Evolutionary conservation across 2,329 filamentous ascomycete genomes (phyloP).

Genomic region (Trichoderma atroviride): DNA sequence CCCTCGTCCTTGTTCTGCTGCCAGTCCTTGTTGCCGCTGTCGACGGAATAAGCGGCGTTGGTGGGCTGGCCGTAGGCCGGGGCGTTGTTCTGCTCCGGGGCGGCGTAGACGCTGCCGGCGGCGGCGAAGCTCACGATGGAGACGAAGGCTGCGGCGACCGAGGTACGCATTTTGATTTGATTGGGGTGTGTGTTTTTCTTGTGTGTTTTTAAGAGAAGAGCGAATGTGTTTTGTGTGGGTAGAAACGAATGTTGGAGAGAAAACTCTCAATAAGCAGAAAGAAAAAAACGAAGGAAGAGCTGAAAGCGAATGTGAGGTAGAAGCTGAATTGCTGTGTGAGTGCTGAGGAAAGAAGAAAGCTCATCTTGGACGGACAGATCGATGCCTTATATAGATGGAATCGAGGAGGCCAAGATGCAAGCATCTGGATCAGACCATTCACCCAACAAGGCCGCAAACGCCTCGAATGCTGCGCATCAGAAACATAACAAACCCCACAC

Average conservation of each 20-base stretch:
- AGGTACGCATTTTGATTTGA: constrained; percentile 24
- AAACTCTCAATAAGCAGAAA: not conserved
- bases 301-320: constrained; percentile 21
- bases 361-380: not conserved
- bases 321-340: constrained; percentile 1
- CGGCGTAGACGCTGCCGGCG: constrained; percentile 26
- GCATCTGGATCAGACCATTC: not conserved
- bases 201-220: not conserved
- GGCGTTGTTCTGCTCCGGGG: not conserved
- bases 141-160: constrained; percentile 37
- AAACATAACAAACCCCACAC: constrained; percentile 14
- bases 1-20: not conserved
- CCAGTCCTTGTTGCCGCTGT: not conserved
- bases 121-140: constrained; percentile 32
- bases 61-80: not conserved
- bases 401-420: not conserved
- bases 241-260: constrained; percentile 5
- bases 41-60: not conserved
- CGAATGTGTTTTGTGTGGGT: not conserved
- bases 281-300: not conserved
- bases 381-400: constrained; percentile 5
- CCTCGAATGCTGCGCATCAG: not conserved
- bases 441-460: not conserved
- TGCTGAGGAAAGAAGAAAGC: constrained; percentile 8
- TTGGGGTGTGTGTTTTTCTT: not conserved